phyloP scores from a whole-genome alignment of 2,329 filamentous ascomycete species.

The Aureobasidium sp. region DNA sequence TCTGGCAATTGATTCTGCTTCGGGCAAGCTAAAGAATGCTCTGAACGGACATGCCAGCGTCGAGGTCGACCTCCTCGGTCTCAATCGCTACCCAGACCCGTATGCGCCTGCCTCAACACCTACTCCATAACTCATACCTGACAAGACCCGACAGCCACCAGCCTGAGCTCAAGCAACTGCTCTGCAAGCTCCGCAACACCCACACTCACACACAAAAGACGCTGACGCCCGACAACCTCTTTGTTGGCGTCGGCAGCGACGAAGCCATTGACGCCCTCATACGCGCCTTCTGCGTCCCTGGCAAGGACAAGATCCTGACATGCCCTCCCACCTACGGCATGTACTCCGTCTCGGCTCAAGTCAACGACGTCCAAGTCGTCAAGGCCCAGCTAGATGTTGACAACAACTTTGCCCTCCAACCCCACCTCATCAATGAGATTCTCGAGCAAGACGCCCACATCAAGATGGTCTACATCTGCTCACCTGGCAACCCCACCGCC shows the following conservation, averaged over 20 bases:
- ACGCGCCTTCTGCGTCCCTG: conserved; percentile 85
- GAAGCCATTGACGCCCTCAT: conserved; percentile 94
- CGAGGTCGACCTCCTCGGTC: conserved; percentile 66
- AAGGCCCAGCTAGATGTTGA: conserved; percentile 73
- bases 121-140: neutral
- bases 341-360: conserved; percentile 89
- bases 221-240: conserved; percentile 75
- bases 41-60: conserved; percentile 42
- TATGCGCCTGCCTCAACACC: conserved; percentile 27
- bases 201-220: conserved; percentile 68
- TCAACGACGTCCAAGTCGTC: conserved; percentile 84
- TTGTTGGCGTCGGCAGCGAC: conserved; percentile 92
- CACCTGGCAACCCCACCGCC: conserved; percentile 90
- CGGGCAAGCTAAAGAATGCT: conserved; percentile 43
- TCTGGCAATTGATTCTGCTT: conserved; percentile 45
- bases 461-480: conserved; percentile 89
- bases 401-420: conserved; percentile 67
- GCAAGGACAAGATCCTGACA: conserved; percentile 81
- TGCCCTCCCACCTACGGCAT: conserved; percentile 98
- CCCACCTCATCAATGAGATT: conserved; percentile 58
- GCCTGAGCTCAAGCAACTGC: conserved; percentile 70
- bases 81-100: conserved; percentile 94
- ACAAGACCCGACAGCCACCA: conserved; percentile 58
- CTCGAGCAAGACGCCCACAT: conserved; percentile 60
- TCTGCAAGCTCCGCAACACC: conserved; percentile 83